Conservation (phyloP, 345 rosid genomes). For the Luvunga scandens region DNA sequence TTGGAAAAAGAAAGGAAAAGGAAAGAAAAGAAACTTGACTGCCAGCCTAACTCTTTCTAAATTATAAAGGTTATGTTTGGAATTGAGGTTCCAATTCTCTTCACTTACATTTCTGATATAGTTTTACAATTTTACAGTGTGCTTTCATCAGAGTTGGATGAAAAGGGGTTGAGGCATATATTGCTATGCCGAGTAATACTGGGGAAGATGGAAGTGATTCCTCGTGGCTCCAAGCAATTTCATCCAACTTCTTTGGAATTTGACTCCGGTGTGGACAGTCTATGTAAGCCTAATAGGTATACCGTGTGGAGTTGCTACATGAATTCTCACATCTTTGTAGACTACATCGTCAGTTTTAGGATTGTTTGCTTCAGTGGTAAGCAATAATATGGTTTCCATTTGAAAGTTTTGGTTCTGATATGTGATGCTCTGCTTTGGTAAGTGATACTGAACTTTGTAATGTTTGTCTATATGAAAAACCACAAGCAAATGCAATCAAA, state of each 20-base stretch:
- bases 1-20: not conserved
- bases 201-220: slow-evolving; percentile 38
- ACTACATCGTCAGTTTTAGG: slow-evolving; percentile 51
- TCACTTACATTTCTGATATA: not conserved
- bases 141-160: slow-evolving; percentile 19
- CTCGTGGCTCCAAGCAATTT: slow-evolving; percentile 22
- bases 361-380: slow-evolving; percentile 15
- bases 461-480: not conserved
- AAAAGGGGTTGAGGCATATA: slow-evolving; percentile 31
- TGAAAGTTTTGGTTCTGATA: not conserved
- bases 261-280: slow-evolving; percentile 60
- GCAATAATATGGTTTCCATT: not conserved
- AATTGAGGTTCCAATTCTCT: not conserved
- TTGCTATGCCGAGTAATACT: slow-evolving; percentile 34
- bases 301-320: slow-evolving; percentile 48
- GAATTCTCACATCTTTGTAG: slow-evolving; percentile 51
- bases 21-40: not conserved
- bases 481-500: not conserved
- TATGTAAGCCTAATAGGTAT: slow-evolving; percentile 36
- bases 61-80: not conserved
- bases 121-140: slow-evolving; percentile 15
- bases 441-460: not conserved
- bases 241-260: slow-evolving; percentile 47
- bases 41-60: not conserved
- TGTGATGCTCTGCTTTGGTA: not conserved